phyloP scores from a whole-genome alignment of 2,329 filamentous ascomycete genomes.

The Fusarium veterinarium region DNA sequence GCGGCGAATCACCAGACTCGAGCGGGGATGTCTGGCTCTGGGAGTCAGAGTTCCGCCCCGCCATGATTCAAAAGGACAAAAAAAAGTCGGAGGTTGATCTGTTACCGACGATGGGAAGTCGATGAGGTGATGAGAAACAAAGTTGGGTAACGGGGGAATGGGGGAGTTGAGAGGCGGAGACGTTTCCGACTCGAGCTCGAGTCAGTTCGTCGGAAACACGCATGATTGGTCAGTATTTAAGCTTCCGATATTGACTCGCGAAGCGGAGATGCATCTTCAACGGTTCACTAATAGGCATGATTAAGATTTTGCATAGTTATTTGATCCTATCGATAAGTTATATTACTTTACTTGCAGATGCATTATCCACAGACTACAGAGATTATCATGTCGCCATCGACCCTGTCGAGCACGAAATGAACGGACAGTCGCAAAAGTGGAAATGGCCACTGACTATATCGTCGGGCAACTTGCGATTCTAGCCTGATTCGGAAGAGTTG shows the following conservation, averaged over 20 bases:
- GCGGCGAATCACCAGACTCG: slow-evolving; percentile 43
- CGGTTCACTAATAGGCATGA: not conserved
- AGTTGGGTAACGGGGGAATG: not conserved
- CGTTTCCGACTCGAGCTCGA: not conserved
- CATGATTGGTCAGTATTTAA: slow-evolving; percentile 26
- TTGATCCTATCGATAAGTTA: not conserved
- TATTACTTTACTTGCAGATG: not conserved
- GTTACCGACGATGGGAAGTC: slow-evolving; percentile 24
- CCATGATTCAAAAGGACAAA: slow-evolving; percentile 3
- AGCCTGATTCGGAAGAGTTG: slow-evolving; percentile 27
- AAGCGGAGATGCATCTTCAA: slow-evolving; percentile 1
- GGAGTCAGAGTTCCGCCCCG: slow-evolving; percentile 22
- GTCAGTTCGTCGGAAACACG: slow-evolving; percentile 1
- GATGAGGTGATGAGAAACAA: slow-evolving; percentile 13
- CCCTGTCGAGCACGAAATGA: slow-evolving; percentile 37
- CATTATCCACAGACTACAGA: not conserved
- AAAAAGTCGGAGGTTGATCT: slow-evolving; percentile 29
- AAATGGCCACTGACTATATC: slow-evolving; percentile 7
- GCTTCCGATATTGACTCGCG: slow-evolving; percentile 21
- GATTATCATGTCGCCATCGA: slow-evolving; percentile 33
- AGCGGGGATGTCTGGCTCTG: slow-evolving; percentile 34
- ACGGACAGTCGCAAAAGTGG: slow-evolving; percentile 20
- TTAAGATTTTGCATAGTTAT: not conserved
- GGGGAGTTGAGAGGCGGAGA: slow-evolving; percentile 28
- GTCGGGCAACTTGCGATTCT: slow-evolving; percentile 30